These are phyloP conservation scores for Epichloe sylvatica DNA, from an alignment of 2,329 filamentous ascomycete species.

Conservation along the genomic window DNA sequence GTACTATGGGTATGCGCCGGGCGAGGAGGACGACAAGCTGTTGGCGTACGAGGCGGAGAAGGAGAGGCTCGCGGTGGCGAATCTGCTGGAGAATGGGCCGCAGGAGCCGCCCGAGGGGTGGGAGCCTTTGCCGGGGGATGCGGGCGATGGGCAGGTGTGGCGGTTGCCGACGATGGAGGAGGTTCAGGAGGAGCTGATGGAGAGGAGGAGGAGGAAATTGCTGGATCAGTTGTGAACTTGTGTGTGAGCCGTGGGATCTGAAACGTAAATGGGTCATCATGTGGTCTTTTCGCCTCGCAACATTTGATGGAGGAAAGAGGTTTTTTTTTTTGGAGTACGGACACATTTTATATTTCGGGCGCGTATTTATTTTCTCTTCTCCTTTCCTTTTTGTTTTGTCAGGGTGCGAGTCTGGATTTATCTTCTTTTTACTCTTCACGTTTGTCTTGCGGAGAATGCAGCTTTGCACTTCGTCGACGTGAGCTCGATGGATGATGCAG, in stretches of 20 bases:
- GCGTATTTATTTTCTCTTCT: not conserved
- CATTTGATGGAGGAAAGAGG: not conserved
- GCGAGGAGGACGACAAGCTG: conserved; percentile 76
- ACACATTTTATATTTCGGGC: not conserved
- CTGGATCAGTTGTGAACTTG: conserved; percentile 54
- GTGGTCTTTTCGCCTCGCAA: not conserved
- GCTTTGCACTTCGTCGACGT: too few relatives aligned
- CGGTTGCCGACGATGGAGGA: conserved; percentile 74
- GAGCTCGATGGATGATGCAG: too few relatives aligned
- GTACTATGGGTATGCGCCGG: conserved; percentile 90
- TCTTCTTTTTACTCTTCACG: too few relatives aligned
- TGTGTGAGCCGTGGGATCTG: conserved; percentile 19
- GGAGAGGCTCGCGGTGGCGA: conserved; percentile 67
- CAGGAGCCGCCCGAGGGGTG: conserved; percentile 52
- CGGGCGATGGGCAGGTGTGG: conserved; percentile 72
- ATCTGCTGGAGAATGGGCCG: conserved; percentile 45
- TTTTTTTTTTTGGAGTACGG: not conserved
- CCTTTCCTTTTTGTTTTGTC: not conserved
- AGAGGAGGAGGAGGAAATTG: conserved; percentile 67
- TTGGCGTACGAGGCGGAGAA: conserved; percentile 69
- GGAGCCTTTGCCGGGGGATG: conserved; percentile 72
- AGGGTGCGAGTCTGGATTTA: too few relatives aligned
- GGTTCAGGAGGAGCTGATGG: conserved; percentile 86
- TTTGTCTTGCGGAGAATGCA: too few relatives aligned
- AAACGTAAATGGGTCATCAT: not conserved